Evolutionary conservation across 2,329 filamentous ascomycete genomes (phyloP), one percentile per base, ranked within the genome.

Genomic region (Botrytis fragariae): DNA sequence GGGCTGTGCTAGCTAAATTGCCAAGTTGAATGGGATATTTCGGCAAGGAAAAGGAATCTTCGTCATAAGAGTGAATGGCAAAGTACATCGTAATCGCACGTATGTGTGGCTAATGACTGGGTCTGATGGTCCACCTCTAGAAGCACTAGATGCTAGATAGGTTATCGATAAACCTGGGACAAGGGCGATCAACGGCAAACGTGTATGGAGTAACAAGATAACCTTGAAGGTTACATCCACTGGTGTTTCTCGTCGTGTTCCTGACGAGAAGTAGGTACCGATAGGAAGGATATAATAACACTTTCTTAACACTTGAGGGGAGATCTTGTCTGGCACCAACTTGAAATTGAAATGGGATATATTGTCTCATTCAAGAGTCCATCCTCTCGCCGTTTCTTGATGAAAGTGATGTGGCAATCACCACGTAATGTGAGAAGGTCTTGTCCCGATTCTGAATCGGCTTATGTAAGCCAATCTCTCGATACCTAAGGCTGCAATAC

Each of bases 51-150:
- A 63, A 45, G 12, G 25, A 32, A 64, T 9, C 61, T 29, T 64
- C 61, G 61, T 64, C 61, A 64, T 64, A 45, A 64, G 61, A 45
- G 39, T 29, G 39, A 64, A 64, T 64, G 39, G 61, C n/a, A 45
- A 63, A 45, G n/a, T 12, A 29, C 51, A 57, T 57, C 6, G 51
- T 32, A 57, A 29, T 57, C 51, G n/a, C n/a, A 18, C 14, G 14
- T 57, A 18, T 57, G 51, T 57, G 51, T 57, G 51, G 51, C 51
- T 57, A 18, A 57, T 57, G 51, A 57, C 51, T 29, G 51, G 51
- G 51, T 57, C 51, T 57, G 48, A 51, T 25, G 51, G n/a, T 57
- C 61, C 61, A 63, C 61, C 37, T 63, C 37, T 20, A n/a, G 37
- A 25, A 39, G 35, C 18, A 39, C 48, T 54, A n/a, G 48, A n/a